Evolutionary conservation across 2,329 filamentous ascomycete species (phyloP).

Genomic region (Trichoderma asperellum): DNA sequence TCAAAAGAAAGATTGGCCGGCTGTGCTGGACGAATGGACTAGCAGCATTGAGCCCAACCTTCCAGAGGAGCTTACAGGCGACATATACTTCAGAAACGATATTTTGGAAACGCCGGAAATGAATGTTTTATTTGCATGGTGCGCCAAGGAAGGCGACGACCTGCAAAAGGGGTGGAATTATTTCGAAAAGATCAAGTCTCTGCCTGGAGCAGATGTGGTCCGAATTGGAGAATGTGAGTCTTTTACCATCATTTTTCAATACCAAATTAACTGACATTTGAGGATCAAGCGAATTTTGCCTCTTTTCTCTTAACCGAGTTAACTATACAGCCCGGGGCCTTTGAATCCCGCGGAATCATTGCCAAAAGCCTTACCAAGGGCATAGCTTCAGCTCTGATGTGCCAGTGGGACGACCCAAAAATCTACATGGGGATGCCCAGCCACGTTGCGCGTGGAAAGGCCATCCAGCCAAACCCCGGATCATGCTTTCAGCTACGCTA

Average conservation of each 20-base stretch:
- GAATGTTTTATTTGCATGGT: slow-evolving; percentile 12
- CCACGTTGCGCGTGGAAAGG: slow-evolving; percentile 2
- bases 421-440: background rate
- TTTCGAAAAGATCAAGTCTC: background rate
- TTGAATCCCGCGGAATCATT: background rate
- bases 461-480: background rate
- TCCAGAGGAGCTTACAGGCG: slow-evolving; percentile 7
- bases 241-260: no score
- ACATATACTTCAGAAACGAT: slow-evolving; percentile 6
- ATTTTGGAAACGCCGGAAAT: background rate
- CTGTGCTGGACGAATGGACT: background rate
- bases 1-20: slow-evolving; percentile 1
- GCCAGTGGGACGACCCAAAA: background rate
- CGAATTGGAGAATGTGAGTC: slow-evolving; percentile 10
- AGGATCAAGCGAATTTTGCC: background rate
- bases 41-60: slow-evolving; percentile 2
- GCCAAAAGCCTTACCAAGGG: background rate
- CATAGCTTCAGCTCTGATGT: background rate
- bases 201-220: background rate
- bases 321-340: background rate
- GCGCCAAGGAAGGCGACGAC: slow-evolving; percentile 4
- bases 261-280: background rate
- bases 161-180: background rate
- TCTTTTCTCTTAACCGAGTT: background rate
- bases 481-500: slow-evolving; percentile 6